Evolutionary conservation across 129 eudicot species (phyloP).

Genomic region (Arctium minus): DNA sequence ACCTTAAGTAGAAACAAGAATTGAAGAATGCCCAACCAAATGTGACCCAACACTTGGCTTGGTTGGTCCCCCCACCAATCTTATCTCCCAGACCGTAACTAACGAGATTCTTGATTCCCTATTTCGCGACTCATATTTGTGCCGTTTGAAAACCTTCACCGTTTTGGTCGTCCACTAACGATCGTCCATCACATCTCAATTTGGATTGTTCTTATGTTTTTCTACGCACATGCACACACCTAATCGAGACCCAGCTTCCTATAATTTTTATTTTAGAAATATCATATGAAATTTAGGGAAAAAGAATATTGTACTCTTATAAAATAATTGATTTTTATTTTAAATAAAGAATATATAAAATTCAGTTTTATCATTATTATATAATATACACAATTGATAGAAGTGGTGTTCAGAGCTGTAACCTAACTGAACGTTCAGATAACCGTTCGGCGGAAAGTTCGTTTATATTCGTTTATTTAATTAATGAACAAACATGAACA

Average conservation of each 20-base stretch:
- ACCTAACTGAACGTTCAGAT: no score
- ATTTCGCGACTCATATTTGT: slow-evolving; percentile 8
- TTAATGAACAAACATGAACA: no score
- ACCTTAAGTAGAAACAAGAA: not conserved
- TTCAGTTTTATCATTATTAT: no score
- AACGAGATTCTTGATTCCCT: slow-evolving; percentile 6
- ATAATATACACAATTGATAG: not conserved
- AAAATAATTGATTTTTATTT: no score
- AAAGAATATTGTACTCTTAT: no score
- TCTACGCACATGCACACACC: not conserved
- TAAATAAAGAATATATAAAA: no score
- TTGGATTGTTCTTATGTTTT: not conserved
- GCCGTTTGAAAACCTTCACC: slow-evolving; percentile 8
- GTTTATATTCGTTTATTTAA: no score
- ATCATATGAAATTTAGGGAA: not conserved
- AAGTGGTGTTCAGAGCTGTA: no score
- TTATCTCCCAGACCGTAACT: not conserved
- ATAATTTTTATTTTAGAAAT: not conserved
- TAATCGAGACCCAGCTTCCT: not conserved
- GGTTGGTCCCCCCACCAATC: slow-evolving; percentile 10
- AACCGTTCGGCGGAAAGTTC: no score
- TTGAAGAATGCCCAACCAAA: not conserved
- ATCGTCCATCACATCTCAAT: not conserved
- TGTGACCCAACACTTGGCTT: not conserved
- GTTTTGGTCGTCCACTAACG: not conserved